These are phyloP conservation scores for Botrytis deweyae DNA, from an alignment of 2,329 filamentous ascomycete genomes.

Conservation along the genomic window DNA sequence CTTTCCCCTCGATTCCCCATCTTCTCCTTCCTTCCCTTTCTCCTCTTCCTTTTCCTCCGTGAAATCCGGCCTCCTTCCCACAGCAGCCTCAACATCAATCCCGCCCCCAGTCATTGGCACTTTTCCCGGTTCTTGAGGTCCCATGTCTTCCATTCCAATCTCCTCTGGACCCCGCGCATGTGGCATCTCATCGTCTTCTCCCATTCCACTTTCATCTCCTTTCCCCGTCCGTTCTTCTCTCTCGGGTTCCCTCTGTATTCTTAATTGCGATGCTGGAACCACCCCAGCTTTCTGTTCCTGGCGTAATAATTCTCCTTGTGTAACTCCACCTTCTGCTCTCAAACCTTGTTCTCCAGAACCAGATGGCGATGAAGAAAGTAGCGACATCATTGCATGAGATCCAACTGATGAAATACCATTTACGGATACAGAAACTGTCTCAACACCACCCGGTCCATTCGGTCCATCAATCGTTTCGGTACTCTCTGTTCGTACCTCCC, in stretches of 20 bases:
- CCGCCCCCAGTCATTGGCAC: conserved; percentile 40
- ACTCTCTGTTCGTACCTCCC: conserved; percentile 67
- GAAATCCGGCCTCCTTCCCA: conserved; percentile 47
- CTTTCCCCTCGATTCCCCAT: conserved; percentile 44
- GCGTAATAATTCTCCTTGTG: conserved; percentile 80
- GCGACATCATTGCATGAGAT: conserved; percentile 38
- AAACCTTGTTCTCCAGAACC: conserved; percentile 30
- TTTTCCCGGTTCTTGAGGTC: conserved; percentile 59
- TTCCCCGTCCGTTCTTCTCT: neutral
- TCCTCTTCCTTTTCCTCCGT: conserved; percentile 46
- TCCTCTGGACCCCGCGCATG: conserved; percentile 82
- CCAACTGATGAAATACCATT: conserved; percentile 62
- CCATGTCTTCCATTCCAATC: conserved; percentile 84
- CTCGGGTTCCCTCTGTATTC: conserved; percentile 38
- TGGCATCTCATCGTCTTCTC: conserved; percentile 63
- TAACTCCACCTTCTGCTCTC: conserved; percentile 55
- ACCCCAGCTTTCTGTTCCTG: conserved; percentile 83
- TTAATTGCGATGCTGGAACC: conserved; percentile 64
- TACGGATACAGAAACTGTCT: conserved; percentile 75
- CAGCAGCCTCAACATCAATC: conserved; percentile 61
- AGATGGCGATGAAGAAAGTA: conserved; percentile 29
- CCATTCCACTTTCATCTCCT: conserved; percentile 35
- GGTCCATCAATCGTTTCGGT: conserved; percentile 80
- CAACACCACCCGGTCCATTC: conserved; percentile 74
- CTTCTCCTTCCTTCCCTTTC: conserved; percentile 54